These are phyloP conservation scores for Discostella stelligeroides DNA, from an alignment of 108 stramenopile species.

Conservation along the genomic window DNA sequence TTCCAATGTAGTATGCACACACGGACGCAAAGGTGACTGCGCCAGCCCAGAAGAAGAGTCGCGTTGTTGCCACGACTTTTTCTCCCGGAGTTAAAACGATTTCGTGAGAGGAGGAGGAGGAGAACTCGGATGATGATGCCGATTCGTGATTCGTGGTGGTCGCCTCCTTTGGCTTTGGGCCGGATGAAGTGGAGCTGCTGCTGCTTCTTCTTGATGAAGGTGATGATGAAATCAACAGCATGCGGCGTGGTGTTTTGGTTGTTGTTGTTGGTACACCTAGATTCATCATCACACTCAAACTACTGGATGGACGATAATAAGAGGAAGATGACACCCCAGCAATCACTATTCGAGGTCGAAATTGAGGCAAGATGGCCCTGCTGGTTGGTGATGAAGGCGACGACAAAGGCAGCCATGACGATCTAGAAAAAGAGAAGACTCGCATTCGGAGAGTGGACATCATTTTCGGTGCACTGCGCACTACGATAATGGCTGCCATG, in stretches of 20 bases:
- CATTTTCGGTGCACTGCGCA: too few species aligned
- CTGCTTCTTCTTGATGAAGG: too few species aligned
- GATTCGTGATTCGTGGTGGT: neutral
- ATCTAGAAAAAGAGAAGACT: neutral
- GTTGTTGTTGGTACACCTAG: too few species aligned
- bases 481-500: too few species aligned
- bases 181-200: neutral
- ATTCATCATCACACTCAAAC: too few species aligned
- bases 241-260: too few species aligned
- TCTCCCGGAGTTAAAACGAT: conserved; percentile 89
- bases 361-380: neutral
- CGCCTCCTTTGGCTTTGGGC: conserved; percentile 4
- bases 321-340: too few species aligned
- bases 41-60: conserved; percentile 77
- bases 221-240: too few species aligned
- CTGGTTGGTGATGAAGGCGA: neutral
- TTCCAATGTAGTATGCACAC: conserved; percentile 86
- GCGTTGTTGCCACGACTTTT: conserved; percentile 86
- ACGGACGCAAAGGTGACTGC: conserved; percentile 68
- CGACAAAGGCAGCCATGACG: neutral
- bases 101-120: conserved; percentile 47
- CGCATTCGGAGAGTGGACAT: too few species aligned
- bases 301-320: too few species aligned
- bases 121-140: neutral
- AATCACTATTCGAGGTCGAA: too few species aligned